Evolutionary conservation across 345 rosid genomes (phyloP).

Genomic region (Noccaea bulbosa): DNA sequence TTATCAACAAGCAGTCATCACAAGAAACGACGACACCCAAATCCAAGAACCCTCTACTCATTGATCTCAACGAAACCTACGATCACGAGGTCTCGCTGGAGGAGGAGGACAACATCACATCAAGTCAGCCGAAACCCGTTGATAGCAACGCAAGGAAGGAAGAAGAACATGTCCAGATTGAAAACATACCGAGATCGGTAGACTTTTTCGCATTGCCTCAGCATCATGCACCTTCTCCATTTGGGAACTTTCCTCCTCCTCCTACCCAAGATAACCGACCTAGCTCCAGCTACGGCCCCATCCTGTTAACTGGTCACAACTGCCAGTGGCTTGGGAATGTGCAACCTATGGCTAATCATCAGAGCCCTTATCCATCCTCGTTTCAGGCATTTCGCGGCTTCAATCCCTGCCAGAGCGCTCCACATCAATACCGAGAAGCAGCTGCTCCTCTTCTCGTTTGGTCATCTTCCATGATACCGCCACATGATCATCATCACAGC

Average conservation of each 20-base stretch:
- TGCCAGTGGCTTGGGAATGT: conserved; percentile 55
- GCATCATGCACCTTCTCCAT: conserved; percentile 47
- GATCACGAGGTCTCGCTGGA: conserved; percentile 50
- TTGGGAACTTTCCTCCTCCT: conserved; percentile 49
- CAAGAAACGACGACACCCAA: conserved; percentile 45
- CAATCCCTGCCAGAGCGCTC: conserved; percentile 53
- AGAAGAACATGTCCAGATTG: conserved; percentile 44
- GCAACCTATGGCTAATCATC: conserved; percentile 40
- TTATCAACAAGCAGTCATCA: conserved; percentile 40
- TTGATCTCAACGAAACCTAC: conserved; percentile 54
- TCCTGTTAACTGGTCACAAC: conserved; percentile 52
- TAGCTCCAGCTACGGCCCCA: conserved; percentile 25
- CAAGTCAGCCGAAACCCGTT: conserved; percentile 47
- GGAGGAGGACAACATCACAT: conserved; percentile 55
- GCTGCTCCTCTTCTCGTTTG: conserved; percentile 50
- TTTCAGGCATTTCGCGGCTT: conserved; percentile 47
- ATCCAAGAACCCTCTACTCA: conserved; percentile 43
- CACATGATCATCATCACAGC: conserved; percentile 45
- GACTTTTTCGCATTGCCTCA: conserved; percentile 55
- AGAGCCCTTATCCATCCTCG: conserved; percentile 46
- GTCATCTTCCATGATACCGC: conserved; percentile 52
- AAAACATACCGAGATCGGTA: conserved; percentile 44
- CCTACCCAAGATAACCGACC: conserved; percentile 52
- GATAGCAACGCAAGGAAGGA: conserved; percentile 49
- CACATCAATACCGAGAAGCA: conserved; percentile 57